Evolutionary conservation across 345 rosid species (phyloP).

Genomic region (Arabidopsis thaliana): DNA sequence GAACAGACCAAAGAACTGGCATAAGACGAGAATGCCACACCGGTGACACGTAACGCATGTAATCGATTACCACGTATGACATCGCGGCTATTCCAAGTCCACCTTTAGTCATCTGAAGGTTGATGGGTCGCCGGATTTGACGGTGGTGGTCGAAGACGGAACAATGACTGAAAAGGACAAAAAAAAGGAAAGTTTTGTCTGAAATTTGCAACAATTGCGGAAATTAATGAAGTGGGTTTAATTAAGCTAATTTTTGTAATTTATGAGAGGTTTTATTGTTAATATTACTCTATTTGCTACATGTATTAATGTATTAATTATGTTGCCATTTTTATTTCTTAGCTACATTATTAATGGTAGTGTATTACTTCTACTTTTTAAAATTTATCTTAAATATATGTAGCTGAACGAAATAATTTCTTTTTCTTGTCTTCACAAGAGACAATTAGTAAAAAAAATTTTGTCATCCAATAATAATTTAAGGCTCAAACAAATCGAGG

Average conservation of each 20-base stretch:
- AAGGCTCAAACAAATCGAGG: no score
- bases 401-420: no score
- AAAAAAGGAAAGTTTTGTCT: constrained; percentile 22
- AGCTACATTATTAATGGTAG: no score
- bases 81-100: constrained; percentile 87
- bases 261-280: no score
- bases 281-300: background rate
- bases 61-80: constrained; percentile 80
- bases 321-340: no score
- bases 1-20: constrained; percentile 80
- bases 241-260: no score
- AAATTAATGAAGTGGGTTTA: background rate
- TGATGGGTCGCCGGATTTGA: constrained; percentile 45
- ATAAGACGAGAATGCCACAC: constrained; percentile 82
- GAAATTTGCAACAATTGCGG: constrained; percentile 3
- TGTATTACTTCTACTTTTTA: no score
- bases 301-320: no score
- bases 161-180: background rate
- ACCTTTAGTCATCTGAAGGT: constrained; percentile 44
- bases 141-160: constrained; percentile 6
- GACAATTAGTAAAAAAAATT: no score
- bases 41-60: constrained; percentile 78
- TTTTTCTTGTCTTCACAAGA: no score
- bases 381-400: no score
- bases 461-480: no score